Base-by-base conservation (phyloP, 169 alveolate species). In the Eimeria mitis region DNA sequence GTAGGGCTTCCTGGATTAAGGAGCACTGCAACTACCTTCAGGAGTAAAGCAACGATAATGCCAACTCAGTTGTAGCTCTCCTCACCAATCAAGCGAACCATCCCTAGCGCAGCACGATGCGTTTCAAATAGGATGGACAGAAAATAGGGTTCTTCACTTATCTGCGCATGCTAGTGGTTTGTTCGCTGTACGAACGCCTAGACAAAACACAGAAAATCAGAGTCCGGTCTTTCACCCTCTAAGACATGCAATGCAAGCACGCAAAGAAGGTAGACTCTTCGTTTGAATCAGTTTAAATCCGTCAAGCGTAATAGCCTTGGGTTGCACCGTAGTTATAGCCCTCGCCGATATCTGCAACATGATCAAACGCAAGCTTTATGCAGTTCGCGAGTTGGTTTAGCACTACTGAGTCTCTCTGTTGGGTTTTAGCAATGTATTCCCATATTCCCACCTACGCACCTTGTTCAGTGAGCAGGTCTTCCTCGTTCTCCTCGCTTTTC, bases 321-420 rank as follows among this genome's bases (percentile, higher is more conserved):
- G 91, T 84, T 42, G 91, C 91, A 59, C 91, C 91, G 79, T 84
- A 84, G 91, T 47, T 84, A 79, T 59, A 84, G 23, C 91, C 91
- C 63, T 59, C 91, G 28, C 91, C 91, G 61, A 84, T 56, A 8
- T 40, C 91, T 84, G 91, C 79, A 76, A 49, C 61, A 81, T n/a
- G 44, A 52, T 11, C 56, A 76, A 76, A 44, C 56, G 44, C 88
- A 42, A 1, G 9, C 16, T 11, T 31, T 65, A 31, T 21, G 49
- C 85, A 37, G 56, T 42, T 75, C 6, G 28, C 47, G 37, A 21
- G 47, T 16, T 68, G 78, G 49, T 11, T 34, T 31, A 68, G 78
- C 47, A 34, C 78, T 68, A 3, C 44, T 68, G 78, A 31, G 47
- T 16, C 47, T 68, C 49, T n/a, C 13, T 8, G 76, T 25, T 68